Base-by-base conservation (phyloP, 169 alveolate genomes). In the Theileria annulata region DNA sequence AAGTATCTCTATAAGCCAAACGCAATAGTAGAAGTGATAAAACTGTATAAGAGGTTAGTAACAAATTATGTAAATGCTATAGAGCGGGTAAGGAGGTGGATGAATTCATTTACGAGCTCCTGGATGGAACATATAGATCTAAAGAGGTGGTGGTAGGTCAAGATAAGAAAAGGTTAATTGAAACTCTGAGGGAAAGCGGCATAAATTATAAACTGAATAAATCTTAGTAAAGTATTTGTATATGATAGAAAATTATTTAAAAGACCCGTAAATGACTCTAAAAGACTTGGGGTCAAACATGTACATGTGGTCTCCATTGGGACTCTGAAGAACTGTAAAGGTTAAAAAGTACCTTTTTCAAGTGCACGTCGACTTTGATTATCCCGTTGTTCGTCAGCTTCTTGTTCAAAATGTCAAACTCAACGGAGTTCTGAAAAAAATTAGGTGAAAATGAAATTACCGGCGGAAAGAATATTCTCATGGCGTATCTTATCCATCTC, bases 401-500 rank as follows among this genome's bases (percentile, higher is more conserved):
- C 27, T 56, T 72, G 28, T 56, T 42, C 5, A 49, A 28, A 72
- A 56, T n/a, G 62, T 72, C 79, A 15, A 35, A 37, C 60, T 72
- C 79, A 1, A 72, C 62, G 15, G 79, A 72, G 42, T 58, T 72
- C 76, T 68, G 17, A 62, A 30, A 30, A 19, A 3, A 25, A 12
- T 28, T 8, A 62, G 3, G 1, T 6, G 10, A 21, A n/a, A 2
- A 21, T 28, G 21, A 30, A 27, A 30, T n/a, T 62, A 62, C 71
- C 71, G 27, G 71, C 56, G 86, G 87, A 27, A 84, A 48, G 72
- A 84, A 84, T 3, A 69, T n/a, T 13, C 48, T 25, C 33, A 84
- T 33, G 62, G 80, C 74, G 58, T 56, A 27, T 47, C 77, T 9
- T 25, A 84, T 25, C 90, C 90, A 84, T 19, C 85, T 58, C 56